A percentile compares a stretch with the other conserved stretches of the same genome.
Conservation (phyloP, 1,284 basidiomycete genomes). For the Ganoderma lingzhi region DNA sequence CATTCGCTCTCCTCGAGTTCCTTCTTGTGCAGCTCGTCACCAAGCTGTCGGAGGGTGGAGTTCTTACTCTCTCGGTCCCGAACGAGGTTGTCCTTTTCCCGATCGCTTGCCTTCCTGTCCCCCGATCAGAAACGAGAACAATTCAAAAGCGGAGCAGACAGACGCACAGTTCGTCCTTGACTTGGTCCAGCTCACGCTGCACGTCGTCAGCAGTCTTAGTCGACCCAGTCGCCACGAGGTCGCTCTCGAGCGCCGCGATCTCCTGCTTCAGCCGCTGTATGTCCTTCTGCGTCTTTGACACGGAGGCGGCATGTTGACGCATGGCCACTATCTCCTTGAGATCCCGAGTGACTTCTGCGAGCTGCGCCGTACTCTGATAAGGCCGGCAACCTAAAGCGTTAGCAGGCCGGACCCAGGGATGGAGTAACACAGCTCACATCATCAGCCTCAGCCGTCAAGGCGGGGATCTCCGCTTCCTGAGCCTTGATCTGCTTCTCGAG, state of each 20-base stretch:
- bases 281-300: constrained; percentile 73
- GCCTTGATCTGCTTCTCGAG: constrained; percentile 72
- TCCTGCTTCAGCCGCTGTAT: constrained; percentile 72
- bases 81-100: constrained; percentile 67
- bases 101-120: constrained; percentile 72
- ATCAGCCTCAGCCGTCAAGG: constrained; percentile 61
- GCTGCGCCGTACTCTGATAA: constrained; percentile 54
- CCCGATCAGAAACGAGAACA: neutral
- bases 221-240: constrained; percentile 76
- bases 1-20: constrained; percentile 72
- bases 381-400: constrained; percentile 1
- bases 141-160: neutral
- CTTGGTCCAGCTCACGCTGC: constrained; percentile 73
- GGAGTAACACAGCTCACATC: constrained; percentile 48
- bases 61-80: constrained; percentile 76
- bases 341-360: constrained; percentile 58
- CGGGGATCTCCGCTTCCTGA: constrained; percentile 61
- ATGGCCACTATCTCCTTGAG: constrained; percentile 71
- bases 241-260: constrained; percentile 71
- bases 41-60: constrained; percentile 60
- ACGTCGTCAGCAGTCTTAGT: constrained; percentile 87
- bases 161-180: constrained; percentile 74
- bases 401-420: neutral
- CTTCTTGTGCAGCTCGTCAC: constrained; percentile 67
- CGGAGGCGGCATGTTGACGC: constrained; percentile 69